These are phyloP conservation scores for Dissoconium aciculare DNA, from an alignment of 2,329 filamentous ascomycete genomes.

Conservation along the genomic window DNA sequence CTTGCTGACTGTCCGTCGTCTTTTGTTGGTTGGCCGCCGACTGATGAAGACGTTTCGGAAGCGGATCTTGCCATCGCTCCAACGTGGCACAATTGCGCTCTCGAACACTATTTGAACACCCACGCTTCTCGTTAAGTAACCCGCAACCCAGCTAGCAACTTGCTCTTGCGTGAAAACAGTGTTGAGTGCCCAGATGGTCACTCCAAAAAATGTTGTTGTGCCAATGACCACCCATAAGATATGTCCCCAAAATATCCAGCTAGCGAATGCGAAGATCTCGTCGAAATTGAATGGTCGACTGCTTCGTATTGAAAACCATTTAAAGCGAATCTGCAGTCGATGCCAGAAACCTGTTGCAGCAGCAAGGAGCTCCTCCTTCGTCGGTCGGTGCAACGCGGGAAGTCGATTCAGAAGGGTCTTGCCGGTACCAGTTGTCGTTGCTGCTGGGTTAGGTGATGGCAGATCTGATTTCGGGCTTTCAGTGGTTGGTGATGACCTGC, in stretches of 20 bases:
- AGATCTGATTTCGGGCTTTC: conserved; percentile 21
- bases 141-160: conserved; percentile 80
- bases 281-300: conserved; percentile 88
- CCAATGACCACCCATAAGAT: conserved; percentile 91
- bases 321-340: conserved; percentile 77
- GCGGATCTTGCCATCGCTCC: conserved; percentile 87
- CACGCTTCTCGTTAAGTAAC: conserved; percentile 86
- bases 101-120: conserved; percentile 92
- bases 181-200: conserved; percentile 82
- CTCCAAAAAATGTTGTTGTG: conserved; percentile 91
- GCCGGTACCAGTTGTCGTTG: conserved; percentile 8
- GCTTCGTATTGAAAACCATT: conserved; percentile 93
- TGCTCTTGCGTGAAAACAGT: conserved; percentile 97
- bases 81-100: conserved; percentile 91
- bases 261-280: conserved; percentile 89
- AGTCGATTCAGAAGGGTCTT: conserved; percentile 39
- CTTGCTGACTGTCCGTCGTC: conserved; percentile 54
- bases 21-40: conserved; percentile 55
- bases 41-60: conserved; percentile 97
- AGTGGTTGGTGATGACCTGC: no score
- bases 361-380: conserved; percentile 80
- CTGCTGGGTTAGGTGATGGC: conserved; percentile 6
- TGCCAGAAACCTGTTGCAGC: conserved; percentile 91
- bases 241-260: conserved; percentile 89
- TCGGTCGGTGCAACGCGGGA: conserved; percentile 64